These are phyloP conservation scores for Termitomyces sp. DNA, from an alignment of 768 basidiomycete species.

Conservation along the genomic window DNA sequence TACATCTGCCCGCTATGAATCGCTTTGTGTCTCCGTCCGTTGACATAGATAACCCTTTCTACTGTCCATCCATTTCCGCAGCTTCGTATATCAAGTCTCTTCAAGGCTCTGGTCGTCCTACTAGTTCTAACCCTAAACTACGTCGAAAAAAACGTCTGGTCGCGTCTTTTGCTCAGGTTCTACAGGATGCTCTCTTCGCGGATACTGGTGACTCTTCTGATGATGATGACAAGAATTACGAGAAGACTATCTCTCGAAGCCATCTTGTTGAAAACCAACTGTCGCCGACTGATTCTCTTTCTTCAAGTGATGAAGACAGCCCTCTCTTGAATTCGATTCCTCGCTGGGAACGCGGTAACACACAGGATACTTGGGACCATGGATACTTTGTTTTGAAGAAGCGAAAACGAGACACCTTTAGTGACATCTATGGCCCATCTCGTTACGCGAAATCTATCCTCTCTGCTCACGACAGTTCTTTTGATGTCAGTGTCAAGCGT, in stretches of 20 bases:
- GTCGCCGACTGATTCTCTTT: neutral
- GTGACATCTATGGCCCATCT: neutral
- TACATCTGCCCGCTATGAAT: constrained; percentile 1
- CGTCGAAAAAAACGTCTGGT: constrained; percentile 15
- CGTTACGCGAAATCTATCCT: neutral
- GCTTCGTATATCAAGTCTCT: constrained; percentile 39
- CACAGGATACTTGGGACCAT: constrained; percentile 11
- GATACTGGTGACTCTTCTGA: constrained; percentile 13
- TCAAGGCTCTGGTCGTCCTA: constrained; percentile 23
- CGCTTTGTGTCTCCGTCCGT: constrained; percentile 25
- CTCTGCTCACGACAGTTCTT: neutral
- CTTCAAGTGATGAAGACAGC: constrained; percentile 13
- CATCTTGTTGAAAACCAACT: neutral
- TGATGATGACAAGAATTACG: constrained; percentile 13
- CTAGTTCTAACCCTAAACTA: constrained; percentile 9
- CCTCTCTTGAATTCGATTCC: constrained; percentile 10
- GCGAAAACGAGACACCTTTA: neutral
- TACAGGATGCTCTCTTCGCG: constrained; percentile 23
- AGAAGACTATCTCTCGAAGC: neutral
- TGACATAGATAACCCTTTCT: constrained; percentile 52
- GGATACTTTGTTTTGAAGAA: constrained; percentile 22
- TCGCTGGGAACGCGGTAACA: constrained; percentile 14
- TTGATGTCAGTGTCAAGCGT: constrained; percentile 28
- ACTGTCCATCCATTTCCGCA: constrained; percentile 47
- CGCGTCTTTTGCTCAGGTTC: constrained; percentile 25